These are phyloP conservation scores for Globisporangium rhizosaccharum DNA, from an alignment of 352 stramenopile genomes.

Conservation along the genomic window DNA sequence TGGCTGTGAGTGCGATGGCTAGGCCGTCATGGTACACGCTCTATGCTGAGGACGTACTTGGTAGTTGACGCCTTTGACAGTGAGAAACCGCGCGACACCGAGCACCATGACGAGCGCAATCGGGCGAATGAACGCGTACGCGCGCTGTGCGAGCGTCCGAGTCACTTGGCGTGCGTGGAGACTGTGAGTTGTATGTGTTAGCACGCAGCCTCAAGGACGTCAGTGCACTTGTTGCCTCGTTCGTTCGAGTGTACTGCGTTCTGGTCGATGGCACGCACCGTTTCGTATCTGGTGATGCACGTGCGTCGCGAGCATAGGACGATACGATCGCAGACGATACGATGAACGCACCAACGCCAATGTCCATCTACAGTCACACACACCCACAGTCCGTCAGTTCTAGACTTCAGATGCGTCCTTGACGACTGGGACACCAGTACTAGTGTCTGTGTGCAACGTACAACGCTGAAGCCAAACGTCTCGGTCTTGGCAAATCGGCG, in stretches of 20 bases:
- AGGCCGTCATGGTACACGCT: no score
- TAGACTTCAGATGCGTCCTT: no score
- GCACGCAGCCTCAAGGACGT: neutral
- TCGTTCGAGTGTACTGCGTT: neutral
- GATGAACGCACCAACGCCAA: constrained; percentile 94
- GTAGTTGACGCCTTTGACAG: constrained; percentile 83
- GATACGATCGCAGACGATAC: constrained; percentile 85
- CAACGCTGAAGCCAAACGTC: constrained; percentile 92
- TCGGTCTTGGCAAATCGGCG: constrained; percentile 95
- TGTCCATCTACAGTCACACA: constrained; percentile 88
- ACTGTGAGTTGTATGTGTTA: neutral
- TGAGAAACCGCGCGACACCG: constrained; percentile 63
- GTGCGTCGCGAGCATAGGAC: constrained; percentile 49
- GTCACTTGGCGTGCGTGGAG: neutral
- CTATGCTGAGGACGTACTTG: constrained; percentile 41
- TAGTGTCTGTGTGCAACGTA: constrained; percentile 17
- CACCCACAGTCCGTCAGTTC: no score
- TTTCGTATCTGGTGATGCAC: constrained; percentile 19
- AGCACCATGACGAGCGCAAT: constrained; percentile 70
- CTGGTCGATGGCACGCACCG: constrained; percentile 10
- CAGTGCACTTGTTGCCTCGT: neutral
- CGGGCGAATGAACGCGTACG: constrained; percentile 61
- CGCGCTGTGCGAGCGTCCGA: constrained; percentile 9
- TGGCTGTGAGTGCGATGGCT: neutral
- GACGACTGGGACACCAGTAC: no score